phyloP scores from a whole-genome alignment of 495 filamentous ascomycete species.

The Xylaria palmicola region DNA sequence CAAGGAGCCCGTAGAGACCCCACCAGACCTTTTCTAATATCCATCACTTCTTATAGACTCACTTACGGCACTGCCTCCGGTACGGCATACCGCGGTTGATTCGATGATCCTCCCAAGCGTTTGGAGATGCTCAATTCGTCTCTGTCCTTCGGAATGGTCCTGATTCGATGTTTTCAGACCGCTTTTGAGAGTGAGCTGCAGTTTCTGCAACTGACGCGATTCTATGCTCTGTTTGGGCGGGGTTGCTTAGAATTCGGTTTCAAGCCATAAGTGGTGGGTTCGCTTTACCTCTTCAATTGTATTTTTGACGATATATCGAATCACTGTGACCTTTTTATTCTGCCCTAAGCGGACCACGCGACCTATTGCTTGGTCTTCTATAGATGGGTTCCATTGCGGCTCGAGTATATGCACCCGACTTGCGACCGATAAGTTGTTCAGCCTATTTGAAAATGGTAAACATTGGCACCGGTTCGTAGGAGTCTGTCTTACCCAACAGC shows the following conservation, averaged over 20 bases:
- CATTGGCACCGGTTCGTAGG: constrained; percentile 3
- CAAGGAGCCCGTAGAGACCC: too few relatives aligned
- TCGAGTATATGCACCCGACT: constrained; percentile 42
- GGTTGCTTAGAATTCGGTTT: not conserved
- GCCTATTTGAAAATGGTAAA: constrained; percentile 18
- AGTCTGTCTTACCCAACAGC: constrained; percentile 35
- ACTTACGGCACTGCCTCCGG: too few relatives aligned
- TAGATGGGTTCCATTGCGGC: constrained; percentile 46
- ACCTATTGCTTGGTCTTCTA: constrained; percentile 43
- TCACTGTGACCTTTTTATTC: constrained; percentile 30
- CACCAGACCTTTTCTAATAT: too few relatives aligned
- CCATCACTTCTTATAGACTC: too few relatives aligned
- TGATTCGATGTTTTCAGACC: not conserved
- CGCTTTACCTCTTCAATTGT: constrained; percentile 3
- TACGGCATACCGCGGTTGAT: too few relatives aligned
- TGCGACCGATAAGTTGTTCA: constrained; percentile 43
- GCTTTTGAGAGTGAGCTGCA: not conserved
- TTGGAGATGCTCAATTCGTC: not conserved
- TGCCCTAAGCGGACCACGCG: constrained; percentile 39
- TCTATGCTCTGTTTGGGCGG: not conserved
- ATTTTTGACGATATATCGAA: constrained; percentile 17
- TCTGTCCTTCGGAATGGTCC: not conserved
- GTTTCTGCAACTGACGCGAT: constrained; percentile 1
- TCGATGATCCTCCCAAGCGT: not conserved
- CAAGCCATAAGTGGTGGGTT: too few relatives aligned